Evolutionary conservation across 176 grass and related monocot species (phyloP).

Genomic region (Poa annua): DNA sequence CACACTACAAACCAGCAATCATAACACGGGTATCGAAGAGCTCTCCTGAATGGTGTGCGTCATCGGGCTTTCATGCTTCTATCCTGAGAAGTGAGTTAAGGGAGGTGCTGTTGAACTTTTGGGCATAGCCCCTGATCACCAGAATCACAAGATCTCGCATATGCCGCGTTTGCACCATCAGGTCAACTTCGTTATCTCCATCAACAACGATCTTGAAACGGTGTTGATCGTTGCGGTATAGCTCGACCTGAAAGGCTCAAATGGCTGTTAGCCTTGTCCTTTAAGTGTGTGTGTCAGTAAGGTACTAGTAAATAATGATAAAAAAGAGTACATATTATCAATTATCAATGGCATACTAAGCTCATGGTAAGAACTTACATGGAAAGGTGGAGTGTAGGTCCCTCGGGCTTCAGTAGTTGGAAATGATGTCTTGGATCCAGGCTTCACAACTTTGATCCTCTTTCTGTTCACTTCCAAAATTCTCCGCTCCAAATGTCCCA

Average conservation of each 20-base stretch:
- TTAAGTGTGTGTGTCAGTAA: neutral
- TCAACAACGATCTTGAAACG: conserved; percentile 93
- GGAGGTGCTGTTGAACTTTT: conserved; percentile 97
- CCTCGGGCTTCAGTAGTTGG: conserved; percentile 73
- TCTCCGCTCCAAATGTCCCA: conserved; percentile 85
- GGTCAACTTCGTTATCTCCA: conserved; percentile 66
- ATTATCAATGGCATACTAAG: neutral
- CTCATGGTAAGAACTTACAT: conserved; percentile 55
- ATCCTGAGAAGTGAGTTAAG: conserved; percentile 90
- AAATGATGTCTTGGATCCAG: conserved; percentile 95
- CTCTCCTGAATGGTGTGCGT: conserved; percentile 7
- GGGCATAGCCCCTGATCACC: conserved; percentile 81
- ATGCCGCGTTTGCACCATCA: conserved; percentile 87
- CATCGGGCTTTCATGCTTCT: conserved; percentile 55
- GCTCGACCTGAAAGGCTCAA: conserved; percentile 69
- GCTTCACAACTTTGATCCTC: conserved; percentile 96
- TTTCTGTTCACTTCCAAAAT: conserved; percentile 89
- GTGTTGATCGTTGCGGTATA: conserved; percentile 83
- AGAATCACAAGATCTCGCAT: conserved; percentile 79
- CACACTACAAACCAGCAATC: conserved; percentile 37
- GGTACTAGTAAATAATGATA: neutral
- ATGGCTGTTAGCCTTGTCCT: conserved; percentile 13
- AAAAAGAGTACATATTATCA: conserved; percentile 1
- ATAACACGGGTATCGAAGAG: neutral
- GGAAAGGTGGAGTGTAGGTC: conserved; percentile 87